Percentiles rank a stretch among this genome's conserved stretches.
Conservation (phyloP, 148 eudicot genomes). For the Polygonum maritimum region DNA sequence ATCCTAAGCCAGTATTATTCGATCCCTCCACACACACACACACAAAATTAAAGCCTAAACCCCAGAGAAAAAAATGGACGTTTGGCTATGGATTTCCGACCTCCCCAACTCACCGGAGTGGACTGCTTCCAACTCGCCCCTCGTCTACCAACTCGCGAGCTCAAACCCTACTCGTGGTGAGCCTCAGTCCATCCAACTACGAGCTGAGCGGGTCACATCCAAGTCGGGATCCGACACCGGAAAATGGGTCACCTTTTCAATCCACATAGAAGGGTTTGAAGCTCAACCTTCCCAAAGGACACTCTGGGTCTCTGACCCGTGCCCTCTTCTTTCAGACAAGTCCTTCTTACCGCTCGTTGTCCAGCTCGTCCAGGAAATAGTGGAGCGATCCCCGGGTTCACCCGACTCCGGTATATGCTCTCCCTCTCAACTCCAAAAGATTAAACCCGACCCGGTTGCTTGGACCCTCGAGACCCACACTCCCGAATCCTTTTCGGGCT, state of each 20-base stretch:
- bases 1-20: neutral
- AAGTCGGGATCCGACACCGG: slow-evolving; percentile 23
- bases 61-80: slow-evolving; percentile 33
- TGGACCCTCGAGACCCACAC: slow-evolving; percentile 67
- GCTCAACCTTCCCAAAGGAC: slow-evolving; percentile 14
- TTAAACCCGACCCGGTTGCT: slow-evolving; percentile 47
- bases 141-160: slow-evolving; percentile 37
- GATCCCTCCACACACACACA: neutral
- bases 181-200: slow-evolving; percentile 46
- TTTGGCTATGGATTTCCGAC: slow-evolving; percentile 87
- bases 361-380: slow-evolving; percentile 61
- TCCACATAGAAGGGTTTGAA: slow-evolving; percentile 30
- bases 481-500: slow-evolving; percentile 61
- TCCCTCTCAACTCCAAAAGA: slow-evolving; percentile 29
- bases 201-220: slow-evolving; percentile 24
- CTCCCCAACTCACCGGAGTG: slow-evolving; percentile 50
- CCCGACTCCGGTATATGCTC: slow-evolving; percentile 33
- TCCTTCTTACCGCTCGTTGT: slow-evolving; percentile 68
- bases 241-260: slow-evolving; percentile 35
- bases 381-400: slow-evolving; percentile 46
- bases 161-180: slow-evolving; percentile 11
- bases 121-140: slow-evolving; percentile 35
- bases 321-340: slow-evolving; percentile 38
- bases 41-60: neutral
- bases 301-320: slow-evolving; percentile 66